Evolutionary conservation across 495 filamentous ascomycete species (phyloP).

Genomic region (Xylaria curta): DNA sequence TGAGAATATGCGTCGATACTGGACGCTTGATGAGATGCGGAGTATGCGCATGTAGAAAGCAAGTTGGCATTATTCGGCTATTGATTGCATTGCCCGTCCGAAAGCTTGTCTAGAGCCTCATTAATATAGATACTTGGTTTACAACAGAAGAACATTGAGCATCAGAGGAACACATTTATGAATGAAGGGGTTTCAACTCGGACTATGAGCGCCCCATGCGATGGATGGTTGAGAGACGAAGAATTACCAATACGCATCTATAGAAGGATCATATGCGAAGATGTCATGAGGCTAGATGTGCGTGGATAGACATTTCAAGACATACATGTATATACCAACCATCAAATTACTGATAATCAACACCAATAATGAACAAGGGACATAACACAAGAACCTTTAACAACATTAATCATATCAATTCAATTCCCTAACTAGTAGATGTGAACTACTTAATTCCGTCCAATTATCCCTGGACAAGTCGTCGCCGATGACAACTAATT

Average conservation of each 20-base stretch:
- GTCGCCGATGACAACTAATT: slow-evolving; percentile 25
- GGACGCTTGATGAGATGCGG: slow-evolving; percentile 77
- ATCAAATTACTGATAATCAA: not conserved
- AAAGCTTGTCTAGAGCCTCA: not conserved
- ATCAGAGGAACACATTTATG: not conserved
- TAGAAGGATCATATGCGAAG: not conserved
- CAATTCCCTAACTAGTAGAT: slow-evolving; percentile 21
- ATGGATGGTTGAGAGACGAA: not conserved
- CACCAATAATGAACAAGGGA: not conserved
- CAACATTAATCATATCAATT: slow-evolving; percentile 10
- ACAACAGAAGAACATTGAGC: not conserved
- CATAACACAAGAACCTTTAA: not conserved
- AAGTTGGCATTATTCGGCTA: not conserved
- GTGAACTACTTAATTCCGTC: slow-evolving; percentile 22
- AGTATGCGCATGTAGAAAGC: slow-evolving; percentile 68
- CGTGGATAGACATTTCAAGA: not conserved
- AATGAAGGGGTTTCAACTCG: not conserved
- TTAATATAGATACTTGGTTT: not conserved
- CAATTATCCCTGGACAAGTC: slow-evolving; percentile 25
- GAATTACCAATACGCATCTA: not conserved
- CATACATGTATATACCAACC: not conserved
- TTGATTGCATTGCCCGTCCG: not conserved
- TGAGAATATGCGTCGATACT: slow-evolving; percentile 89
- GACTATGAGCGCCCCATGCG: not conserved
- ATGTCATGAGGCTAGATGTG: not conserved